Evolutionary conservation across 176 grass and related monocot genomes (phyloP), one percentile per base, ranked within the genome.

Genomic region (Hordeum marinum): DNA sequence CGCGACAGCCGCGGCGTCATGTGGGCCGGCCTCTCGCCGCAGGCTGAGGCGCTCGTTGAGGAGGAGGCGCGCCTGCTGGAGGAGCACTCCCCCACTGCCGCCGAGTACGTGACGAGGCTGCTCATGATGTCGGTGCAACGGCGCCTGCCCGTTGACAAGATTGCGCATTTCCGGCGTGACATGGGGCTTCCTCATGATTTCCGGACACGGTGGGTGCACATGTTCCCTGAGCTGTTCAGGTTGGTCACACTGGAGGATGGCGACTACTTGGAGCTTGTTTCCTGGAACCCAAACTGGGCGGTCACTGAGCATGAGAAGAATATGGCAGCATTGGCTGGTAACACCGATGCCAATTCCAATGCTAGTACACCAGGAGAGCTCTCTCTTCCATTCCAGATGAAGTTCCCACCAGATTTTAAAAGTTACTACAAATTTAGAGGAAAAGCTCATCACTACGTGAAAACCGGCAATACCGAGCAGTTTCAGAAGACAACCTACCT

Each of bases 301-400:
- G 85, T 98, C 78, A 98, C 93, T 41, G 87, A 98, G 89, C 89
- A 95, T 32, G 83, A 95, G 82, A 91, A 90, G 82, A 95, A 92
- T 81, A 48, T 42, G 10, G 23, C 86, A 37, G 43, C 70, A 32
- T 79, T 74, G 70, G 70, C 75, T 0, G 63, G 63, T 1, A 18
- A 79, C 20, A 65, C 42, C 43, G 77, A 82, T 84, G 62, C 23
- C 37, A 87, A 75, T 45, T 26, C 48, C 24, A 68, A 79, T 48
- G 34, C 26, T 48, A 36, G n/a, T 42, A 13, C 71, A 35, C 89
- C 93, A 42, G 85, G 90, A 73, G 77, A 92, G 61, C 89, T 95
- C 48, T 95, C 72, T 7, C 95, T 98, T 76, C 82, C 89, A 65
- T 98, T 95, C 40, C 83, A 89, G 3, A 85, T 98, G 88, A 98